Evolutionary conservation across 1,284 basidiomycete genomes (phyloP), one percentile per base, ranked within the genome.

Genomic region (Malassezia brasiliensis): DNA sequence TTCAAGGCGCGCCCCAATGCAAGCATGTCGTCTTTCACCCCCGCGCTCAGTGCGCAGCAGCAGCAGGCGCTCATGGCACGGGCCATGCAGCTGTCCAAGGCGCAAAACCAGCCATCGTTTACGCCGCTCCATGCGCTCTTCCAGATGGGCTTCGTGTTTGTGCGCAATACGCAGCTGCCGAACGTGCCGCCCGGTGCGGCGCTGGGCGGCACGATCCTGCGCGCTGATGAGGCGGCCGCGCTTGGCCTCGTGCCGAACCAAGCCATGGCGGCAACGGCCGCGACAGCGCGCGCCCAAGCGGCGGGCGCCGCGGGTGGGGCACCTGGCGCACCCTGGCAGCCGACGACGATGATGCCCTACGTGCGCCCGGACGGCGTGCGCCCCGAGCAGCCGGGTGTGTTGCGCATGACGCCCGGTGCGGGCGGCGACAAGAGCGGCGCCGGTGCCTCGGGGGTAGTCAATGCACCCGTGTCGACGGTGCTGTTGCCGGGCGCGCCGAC

Each of bases 141-240:
- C 54, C 65, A 69, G 51, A 61, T 69, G 61, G 69, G 69, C 41
- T 72, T 62, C 38, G 61, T 72, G 37, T 70, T 67, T 56, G 53
- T 72, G 36, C 68, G 67, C 42, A 62, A 61, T 10, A 58, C 62
- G n/a, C 65, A 63, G 38, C 45, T 63, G 41, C 66, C 66, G 5
- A 59, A 60, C 6, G 59, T 56, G 10, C 64, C 61, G 19, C 62
- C 61, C 39, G 54, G 58, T 0, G 20, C 62, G 11, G 60, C 57
- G 57, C 62, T 62, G 56, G 50, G 54, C 25, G 69, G 69, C 5
- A 66, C 66, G 48, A 62, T 72, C 17, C 42, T 72, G 15, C 69
- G 65, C 25, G 58, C 69, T 47, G 64, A 66, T 48, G 69, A 72
- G 53, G 68, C 69, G 3, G 54, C 62, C 12, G 57, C 61, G 17